A percentile compares a stretch with the other conserved stretches of the same genome.
Conservation (phyloP, 441 rosid species). For the Gossypium gossypioides region DNA sequence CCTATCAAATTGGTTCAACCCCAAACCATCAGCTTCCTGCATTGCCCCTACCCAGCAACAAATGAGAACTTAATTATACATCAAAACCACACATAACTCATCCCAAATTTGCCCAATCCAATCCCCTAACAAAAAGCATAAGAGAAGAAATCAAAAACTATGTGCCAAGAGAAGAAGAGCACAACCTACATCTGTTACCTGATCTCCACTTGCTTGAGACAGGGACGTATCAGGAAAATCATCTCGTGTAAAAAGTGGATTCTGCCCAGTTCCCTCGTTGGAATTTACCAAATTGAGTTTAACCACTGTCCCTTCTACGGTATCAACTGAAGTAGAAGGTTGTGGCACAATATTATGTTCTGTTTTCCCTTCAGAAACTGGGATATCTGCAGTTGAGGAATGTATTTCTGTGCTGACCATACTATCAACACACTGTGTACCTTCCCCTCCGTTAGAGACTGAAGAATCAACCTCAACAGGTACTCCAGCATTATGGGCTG, state of each 20-base stretch:
- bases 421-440: constrained; percentile 19
- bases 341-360: constrained; percentile 22
- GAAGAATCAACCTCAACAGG: constrained; percentile 21
- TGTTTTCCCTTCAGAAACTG: constrained; percentile 31
- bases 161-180: constrained; percentile 43
- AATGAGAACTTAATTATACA: constrained; percentile 69
- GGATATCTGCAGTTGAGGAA: constrained; percentile 19
- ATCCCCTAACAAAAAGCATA: constrained; percentile 16
- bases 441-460: constrained; percentile 28
- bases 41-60: constrained; percentile 87
- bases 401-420: constrained; percentile 17
- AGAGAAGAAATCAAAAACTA: neutral
- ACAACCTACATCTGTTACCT: constrained; percentile 87
- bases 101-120: constrained; percentile 17
- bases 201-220: constrained; percentile 51
- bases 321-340: constrained; percentile 17
- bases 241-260: constrained; percentile 28
- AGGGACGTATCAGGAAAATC: constrained; percentile 38
- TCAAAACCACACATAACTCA: constrained; percentile 24
- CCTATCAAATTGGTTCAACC: constrained; percentile 31
- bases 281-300: constrained; percentile 24
- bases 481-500: constrained; percentile 21
- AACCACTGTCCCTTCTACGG: constrained; percentile 21
- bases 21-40: constrained; percentile 78
- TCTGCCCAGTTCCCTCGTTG: constrained; percentile 26